Evolutionary conservation across 495 filamentous ascomycete species (phyloP), one percentile per base, ranked within the genome.

Genomic region (Neurospora sp.): DNA sequence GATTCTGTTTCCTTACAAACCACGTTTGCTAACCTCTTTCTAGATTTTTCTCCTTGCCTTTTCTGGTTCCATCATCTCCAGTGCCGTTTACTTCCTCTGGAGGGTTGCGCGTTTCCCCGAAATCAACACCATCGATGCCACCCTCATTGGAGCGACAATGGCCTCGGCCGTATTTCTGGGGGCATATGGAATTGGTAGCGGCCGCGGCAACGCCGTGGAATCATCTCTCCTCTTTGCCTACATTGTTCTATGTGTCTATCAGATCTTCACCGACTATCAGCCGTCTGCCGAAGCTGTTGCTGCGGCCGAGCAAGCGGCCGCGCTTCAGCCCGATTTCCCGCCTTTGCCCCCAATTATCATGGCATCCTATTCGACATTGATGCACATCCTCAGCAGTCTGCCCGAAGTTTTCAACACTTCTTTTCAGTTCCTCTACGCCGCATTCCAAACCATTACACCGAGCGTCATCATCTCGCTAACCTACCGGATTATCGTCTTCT

Each of bases 201-300:
- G 96, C 9, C 91, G 94, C 76, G 96, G 96, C 69, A 99, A 98
- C 78, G 93, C 94, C 4, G 93, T 99, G 44, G 96, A 99, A 82
- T 96, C 93, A 77, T 97, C 94, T 18, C 86, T 99, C 27, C 88
- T 99, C 41, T 98, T 99, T 79, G 95, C 96, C 78, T 99, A 99
- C 81, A 89, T 97, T 71, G 94, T 97, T 14, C 90, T 99, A 74
- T 98, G 94, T 85, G 91, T 98, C 79, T 99, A 99, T 81, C 96
- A 99, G 81, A 98, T 98, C 78, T 99, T 99, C 83, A 99, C 96
- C 59, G 96, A 99, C 79, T 99, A 98, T 82, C 88, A 93, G 75
- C 94, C 94, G 9, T 93, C 92, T 4, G 79, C 88, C 16, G 84
- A 86, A 59, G 86, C 87, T 1, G 81, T 87, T 40, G 87, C 88